Base-by-base conservation (phyloP, 208 protist species). In the Borovskyia barvae region DNA sequence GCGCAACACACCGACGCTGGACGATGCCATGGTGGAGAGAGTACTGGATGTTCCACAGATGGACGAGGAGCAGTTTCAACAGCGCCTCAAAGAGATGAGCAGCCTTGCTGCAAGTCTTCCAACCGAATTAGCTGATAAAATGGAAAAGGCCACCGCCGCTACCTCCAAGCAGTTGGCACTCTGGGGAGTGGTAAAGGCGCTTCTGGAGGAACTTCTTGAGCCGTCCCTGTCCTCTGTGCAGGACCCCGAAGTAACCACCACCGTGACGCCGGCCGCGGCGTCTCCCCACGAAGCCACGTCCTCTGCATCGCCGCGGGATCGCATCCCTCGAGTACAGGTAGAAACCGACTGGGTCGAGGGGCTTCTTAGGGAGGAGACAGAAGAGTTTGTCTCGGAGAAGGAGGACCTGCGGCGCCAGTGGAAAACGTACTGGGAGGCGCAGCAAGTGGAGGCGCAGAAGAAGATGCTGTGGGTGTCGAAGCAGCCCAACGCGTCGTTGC, bases 401-500 rank as follows among this genome's bases (percentile, higher is more conserved):
- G 35, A 20, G 14, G 49, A 19, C 25, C 65, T 54, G 46, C 59
- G 46, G 8, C 17, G 12, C 33, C 30, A 22, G 19, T 33, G 30
- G 11, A 55, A 25, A 24, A 26, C 30, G 22, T 53, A 32, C 53
- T 79, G 57, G 60, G 17, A 39, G 40, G 64, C 45, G 14, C 69
- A 65, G 33, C 42, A 46, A 20, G 32, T 17, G 3, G 77, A 83
- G 50, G 25, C 50, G 43, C 20, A 67, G n/a, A 85, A 85, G 45
- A 80, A 80, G 48, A 33, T 79, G 58, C 53, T 59, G 35, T 85
- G 78, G 78, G 67, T 85, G 20, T 32, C 52, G 22, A 69, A 71
- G 43, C 78, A 85, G 59, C 54, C 58, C 2, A 69, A 73, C 41
- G 59, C 82, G 22, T 40, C 50, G 24, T 66, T 75, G 28, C 62